These are phyloP conservation scores for Mycena vitilis DNA, from an alignment of 768 basidiomycete species.

Conservation along the genomic window DNA sequence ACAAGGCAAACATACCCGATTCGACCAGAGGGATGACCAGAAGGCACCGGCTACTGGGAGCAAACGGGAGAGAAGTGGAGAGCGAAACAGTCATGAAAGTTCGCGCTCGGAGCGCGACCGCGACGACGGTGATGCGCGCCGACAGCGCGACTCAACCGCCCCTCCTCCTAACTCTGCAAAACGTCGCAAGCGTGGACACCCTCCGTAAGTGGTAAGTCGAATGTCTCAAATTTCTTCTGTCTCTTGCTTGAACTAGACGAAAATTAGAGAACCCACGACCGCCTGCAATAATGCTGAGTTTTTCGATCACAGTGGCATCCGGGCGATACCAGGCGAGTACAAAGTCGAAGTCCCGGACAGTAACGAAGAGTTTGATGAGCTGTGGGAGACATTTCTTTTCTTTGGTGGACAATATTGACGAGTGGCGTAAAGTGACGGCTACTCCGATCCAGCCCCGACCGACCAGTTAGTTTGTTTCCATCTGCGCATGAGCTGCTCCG, in stretches of 20 bases:
- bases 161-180: constrained; percentile 7
- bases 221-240: not conserved
- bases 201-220: constrained; percentile 26
- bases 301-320: not conserved
- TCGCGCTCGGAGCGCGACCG: not conserved
- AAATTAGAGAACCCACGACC: not conserved
- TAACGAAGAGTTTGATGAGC: constrained; percentile 1
- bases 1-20: constrained; percentile 10
- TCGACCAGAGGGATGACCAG: not conserved
- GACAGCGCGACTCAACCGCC: not conserved
- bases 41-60: not conserved
- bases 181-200: constrained; percentile 11
- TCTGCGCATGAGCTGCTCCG: no score
- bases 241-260: not conserved
- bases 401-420: not conserved
- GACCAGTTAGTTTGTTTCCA: not conserved
- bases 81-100: not conserved
- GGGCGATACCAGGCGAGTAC: not conserved
- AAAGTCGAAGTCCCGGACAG: not conserved
- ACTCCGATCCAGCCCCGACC: not conserved
- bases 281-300: not conserved
- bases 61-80: constrained; percentile 8
- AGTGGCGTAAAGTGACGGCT: not conserved
- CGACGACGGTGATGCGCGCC: not conserved
- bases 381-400: not conserved